A percentile compares a stretch with the other conserved stretches of the same genome.
phyloP scores from a whole-genome alignment of 768 basidiomycete genomes.

The Stropharia rugosoannulata region DNA sequence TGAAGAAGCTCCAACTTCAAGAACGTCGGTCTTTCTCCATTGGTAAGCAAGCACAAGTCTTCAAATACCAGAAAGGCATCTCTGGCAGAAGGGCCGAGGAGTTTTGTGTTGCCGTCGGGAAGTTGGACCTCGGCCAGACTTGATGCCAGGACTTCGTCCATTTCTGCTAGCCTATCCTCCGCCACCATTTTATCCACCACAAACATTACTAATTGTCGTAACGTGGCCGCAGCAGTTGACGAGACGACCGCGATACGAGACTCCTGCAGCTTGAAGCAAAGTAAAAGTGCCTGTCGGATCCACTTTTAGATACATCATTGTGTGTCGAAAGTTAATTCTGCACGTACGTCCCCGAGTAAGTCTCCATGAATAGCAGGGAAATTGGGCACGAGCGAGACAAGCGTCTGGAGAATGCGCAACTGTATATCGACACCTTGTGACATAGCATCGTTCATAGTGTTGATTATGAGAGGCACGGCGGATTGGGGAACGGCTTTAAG shows the following conservation, averaged over 20 bases:
- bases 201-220: conserved; percentile 96
- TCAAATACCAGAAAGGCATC: conserved; percentile 91
- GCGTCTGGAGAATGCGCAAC: conserved; percentile 87
- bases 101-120: conserved; percentile 65
- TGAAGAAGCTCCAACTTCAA: conserved; percentile 80
- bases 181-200: conserved; percentile 92
- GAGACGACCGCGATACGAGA: conserved; percentile 95
- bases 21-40: conserved; percentile 78
- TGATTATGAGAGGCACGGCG: conserved; percentile 76
- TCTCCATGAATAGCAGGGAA: conserved; percentile 80
- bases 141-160: conserved; percentile 32
- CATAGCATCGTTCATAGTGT: conserved; percentile 84
- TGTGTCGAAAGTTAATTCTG: not conserved
- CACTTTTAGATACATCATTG: not conserved
- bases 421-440: conserved; percentile 97
- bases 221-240: conserved; percentile 93
- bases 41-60: conserved; percentile 88
- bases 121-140: conserved; percentile 47
- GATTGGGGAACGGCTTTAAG: conserved; percentile 83
- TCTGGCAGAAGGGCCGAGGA: conserved; percentile 70
- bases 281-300: conserved; percentile 66
- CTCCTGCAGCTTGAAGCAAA: conserved; percentile 95
- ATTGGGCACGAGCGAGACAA: conserved; percentile 88
- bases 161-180: conserved; percentile 54
- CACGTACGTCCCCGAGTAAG: conserved; percentile 76